Evolutionary conservation across 2,329 filamentous ascomycete species (phyloP).

Genomic region (Aureobasidium sp.): DNA sequence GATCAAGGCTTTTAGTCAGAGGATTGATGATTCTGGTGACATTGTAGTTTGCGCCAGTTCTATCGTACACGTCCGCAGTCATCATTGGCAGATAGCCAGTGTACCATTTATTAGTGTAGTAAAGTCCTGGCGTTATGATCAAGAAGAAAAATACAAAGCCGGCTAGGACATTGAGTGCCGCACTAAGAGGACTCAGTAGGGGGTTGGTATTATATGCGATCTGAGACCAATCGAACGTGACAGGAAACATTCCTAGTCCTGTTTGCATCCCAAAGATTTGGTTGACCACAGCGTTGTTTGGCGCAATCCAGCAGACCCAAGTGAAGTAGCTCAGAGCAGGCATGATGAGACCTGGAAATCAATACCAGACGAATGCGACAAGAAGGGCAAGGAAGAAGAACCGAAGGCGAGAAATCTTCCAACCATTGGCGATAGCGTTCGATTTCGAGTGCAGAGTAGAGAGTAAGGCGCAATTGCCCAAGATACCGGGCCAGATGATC

Average conservation of each 20-base stretch:
- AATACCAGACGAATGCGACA: slow-evolving; percentile 72
- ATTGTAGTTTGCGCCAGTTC: slow-evolving; percentile 71
- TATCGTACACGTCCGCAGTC: slow-evolving; percentile 79
- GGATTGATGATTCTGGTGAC: slow-evolving; percentile 70
- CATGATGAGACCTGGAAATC: slow-evolving; percentile 73
- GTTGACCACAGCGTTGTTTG: slow-evolving; percentile 75
- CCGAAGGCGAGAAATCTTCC: slow-evolving; percentile 67
- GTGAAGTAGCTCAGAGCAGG: slow-evolving; percentile 85
- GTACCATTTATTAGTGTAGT: slow-evolving; percentile 45
- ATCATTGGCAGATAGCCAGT: slow-evolving; percentile 82
- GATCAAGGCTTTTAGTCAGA: slow-evolving; percentile 21
- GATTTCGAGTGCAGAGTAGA: slow-evolving; percentile 70
- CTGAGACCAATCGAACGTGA: slow-evolving; percentile 90
- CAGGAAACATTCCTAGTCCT: slow-evolving; percentile 63
- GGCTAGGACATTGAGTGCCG: slow-evolving; percentile 36
- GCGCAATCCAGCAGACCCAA: slow-evolving; percentile 81
- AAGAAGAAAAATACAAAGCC: slow-evolving; percentile 40
- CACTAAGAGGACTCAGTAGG: slow-evolving; percentile 32
- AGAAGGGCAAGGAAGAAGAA: slow-evolving; percentile 74
- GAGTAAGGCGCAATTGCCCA: slow-evolving; percentile 87
- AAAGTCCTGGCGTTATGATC: slow-evolving; percentile 37
- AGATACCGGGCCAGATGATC: slow-evolving; percentile 86
- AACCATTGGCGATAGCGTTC: slow-evolving; percentile 63
- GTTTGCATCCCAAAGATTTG: slow-evolving; percentile 84
- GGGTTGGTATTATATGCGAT: slow-evolving; percentile 80